Conservation (phyloP, 2,329 filamentous ascomycete genomes). For the Talaromyces sp. region DNA sequence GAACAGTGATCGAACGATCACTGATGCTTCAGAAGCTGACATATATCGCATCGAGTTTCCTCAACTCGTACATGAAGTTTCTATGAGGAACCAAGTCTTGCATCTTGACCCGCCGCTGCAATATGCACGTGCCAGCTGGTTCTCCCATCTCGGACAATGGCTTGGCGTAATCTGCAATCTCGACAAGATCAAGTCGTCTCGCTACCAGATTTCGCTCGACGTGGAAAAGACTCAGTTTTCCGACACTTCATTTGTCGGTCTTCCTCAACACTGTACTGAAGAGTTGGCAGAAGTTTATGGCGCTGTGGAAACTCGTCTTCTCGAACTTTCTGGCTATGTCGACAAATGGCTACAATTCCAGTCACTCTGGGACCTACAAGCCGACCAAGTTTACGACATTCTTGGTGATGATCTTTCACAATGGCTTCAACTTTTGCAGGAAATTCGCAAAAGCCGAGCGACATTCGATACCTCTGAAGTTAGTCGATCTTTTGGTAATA, state of each 20-base stretch:
- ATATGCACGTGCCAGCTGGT: slow-evolving; percentile 88
- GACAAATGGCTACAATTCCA: slow-evolving; percentile 99
- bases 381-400: slow-evolving; percentile 88
- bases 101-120: slow-evolving; percentile 92
- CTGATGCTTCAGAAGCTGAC: slow-evolving; percentile 23
- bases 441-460: slow-evolving; percentile 88
- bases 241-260: slow-evolving; percentile 66
- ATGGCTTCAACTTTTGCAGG: slow-evolving; percentile 93
- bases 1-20: slow-evolving; percentile 12
- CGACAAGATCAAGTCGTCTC: slow-evolving; percentile 86
- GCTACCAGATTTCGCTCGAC: slow-evolving; percentile 81
- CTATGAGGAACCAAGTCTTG: slow-evolving; percentile 97
- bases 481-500: slow-evolving; percentile 84
- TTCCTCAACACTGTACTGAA: slow-evolving; percentile 76
- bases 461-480: slow-evolving; percentile 98
- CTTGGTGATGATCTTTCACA: slow-evolving; percentile 85
- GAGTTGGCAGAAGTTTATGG: slow-evolving; percentile 74
- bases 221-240: slow-evolving; percentile 32
- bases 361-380: slow-evolving; percentile 94
- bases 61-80: slow-evolving; percentile 76
- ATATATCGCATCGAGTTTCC: slow-evolving; percentile 37
- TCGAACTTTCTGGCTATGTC: slow-evolving; percentile 75
- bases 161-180: slow-evolving; percentile 87
- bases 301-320: slow-evolving; percentile 75
- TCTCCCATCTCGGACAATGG: slow-evolving; percentile 87